Evolutionary conservation across 2,329 filamentous ascomycete genomes (phyloP), one percentile per base, ranked within the genome.

Genomic region (Diaporthe citriasiana): DNA sequence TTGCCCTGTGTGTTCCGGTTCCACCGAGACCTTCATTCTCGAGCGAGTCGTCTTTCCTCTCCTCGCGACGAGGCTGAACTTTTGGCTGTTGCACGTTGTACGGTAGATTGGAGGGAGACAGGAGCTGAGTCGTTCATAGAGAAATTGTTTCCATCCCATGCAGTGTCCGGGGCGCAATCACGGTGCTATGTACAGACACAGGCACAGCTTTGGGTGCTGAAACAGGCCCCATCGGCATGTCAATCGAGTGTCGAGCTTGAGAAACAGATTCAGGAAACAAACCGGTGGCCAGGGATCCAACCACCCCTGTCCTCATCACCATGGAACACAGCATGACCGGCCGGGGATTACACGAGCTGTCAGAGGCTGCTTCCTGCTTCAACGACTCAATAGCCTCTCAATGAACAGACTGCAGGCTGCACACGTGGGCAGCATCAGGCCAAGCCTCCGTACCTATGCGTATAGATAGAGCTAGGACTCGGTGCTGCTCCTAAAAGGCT

Each of bases 1-100:
- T 25, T 60, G 56, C 45, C 22, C 42, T 50, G 55, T 45, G 45
- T 56, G 69, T 30, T 40, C 53, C 56, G 56, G 56, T 63, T 50
- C 69, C 56, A 63, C 69, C 19, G 69, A 53, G 69, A 63, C 69
- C 45, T 60, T 63, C 56, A 53, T 55, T 70, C 40, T 63, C 45
- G 57, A 51, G 45, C 63, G 63, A 51, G 33, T 66, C 63, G 63
- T 50, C 57, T 15, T 27, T 7, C 12, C 2, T 65, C 17, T 15
- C 42, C 40, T 30, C 19, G 60, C 17, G 27, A 27, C 40, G 40
- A 47, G 40, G 19, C 40, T 47, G 59, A 33, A 25, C 27, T 13
- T 13, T 17, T 65, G 59, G 42, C 17, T 33, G 38, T 27, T 65
- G 40, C 30, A 35, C 30, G 47, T 17, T 51, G 63, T 19, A 25